Percentiles rank a stretch among this genome's conserved stretches.
These are phyloP conservation scores for Podaxis sp. DNA, from an alignment of 768 basidiomycete species.

Conservation along the genomic window DNA sequence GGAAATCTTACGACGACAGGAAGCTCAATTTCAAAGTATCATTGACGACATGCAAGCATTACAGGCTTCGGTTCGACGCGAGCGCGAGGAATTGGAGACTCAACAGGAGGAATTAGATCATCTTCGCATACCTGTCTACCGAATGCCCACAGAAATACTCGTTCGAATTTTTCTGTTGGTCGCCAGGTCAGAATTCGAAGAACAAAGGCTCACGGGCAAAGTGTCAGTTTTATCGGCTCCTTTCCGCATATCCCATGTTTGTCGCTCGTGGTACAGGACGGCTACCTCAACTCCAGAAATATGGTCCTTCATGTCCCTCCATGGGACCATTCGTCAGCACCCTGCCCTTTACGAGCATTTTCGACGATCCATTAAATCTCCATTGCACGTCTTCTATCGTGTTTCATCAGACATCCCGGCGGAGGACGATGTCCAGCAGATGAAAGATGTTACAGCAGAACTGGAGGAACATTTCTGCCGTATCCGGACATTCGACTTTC, in stretches of 20 bases:
- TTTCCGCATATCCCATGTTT: slow-evolving; percentile 24
- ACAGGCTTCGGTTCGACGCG: slow-evolving; percentile 32
- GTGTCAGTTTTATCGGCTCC: not conserved
- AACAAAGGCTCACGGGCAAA: not conserved
- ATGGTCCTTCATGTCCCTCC: slow-evolving; percentile 28
- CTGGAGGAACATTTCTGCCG: not conserved
- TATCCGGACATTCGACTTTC: slow-evolving; percentile 1
- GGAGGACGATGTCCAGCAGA: not conserved
- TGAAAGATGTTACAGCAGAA: not conserved
- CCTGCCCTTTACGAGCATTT: not conserved
- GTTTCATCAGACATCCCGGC: not conserved
- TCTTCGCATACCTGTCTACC: slow-evolving; percentile 46
- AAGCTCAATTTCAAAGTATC: slow-evolving; percentile 39
- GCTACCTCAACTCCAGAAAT: slow-evolving; percentile 1
- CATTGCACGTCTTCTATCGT: not conserved
- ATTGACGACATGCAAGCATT: slow-evolving; percentile 39
- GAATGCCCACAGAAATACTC: slow-evolving; percentile 51
- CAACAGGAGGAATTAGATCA: slow-evolving; percentile 34
- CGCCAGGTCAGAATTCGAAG: slow-evolving; percentile 25
- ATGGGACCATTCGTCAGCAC: not conserved
- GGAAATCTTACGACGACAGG: slow-evolving; percentile 32
- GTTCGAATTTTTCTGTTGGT: slow-evolving; percentile 38
- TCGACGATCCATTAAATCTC: not conserved
- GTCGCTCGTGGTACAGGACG: slow-evolving; percentile 5
- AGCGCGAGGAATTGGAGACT: slow-evolving; percentile 31